Percentiles rank a stretch among this genome's conserved stretches.
Evolutionary conservation across 257 asterid genomes (phyloP).

Genomic region (Jaltomata sinuosa): DNA sequence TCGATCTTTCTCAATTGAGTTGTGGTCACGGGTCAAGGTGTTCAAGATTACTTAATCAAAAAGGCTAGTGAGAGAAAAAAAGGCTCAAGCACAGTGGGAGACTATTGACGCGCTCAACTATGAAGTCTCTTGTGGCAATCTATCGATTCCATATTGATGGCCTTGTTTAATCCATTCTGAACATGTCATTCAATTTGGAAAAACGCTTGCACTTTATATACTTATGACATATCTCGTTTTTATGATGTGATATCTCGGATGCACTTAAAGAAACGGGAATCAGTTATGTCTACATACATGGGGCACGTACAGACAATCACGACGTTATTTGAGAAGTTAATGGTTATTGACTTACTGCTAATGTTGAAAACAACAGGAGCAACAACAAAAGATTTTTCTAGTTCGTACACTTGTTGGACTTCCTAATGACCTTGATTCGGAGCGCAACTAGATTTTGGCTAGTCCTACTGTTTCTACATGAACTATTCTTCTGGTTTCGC

Average conservation of each 20-base stretch:
- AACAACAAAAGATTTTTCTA: not conserved
- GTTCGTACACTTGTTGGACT: not conserved
- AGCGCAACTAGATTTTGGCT: not conserved
- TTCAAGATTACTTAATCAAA: not conserved
- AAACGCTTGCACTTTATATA: not conserved
- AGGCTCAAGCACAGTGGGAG: not conserved
- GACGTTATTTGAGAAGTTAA: not conserved
- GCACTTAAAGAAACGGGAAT: not conserved
- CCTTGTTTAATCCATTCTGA: not conserved
- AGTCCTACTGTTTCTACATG: not conserved
- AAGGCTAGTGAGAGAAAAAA: not conserved
- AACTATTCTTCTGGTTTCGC: not conserved
- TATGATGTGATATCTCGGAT: not conserved
- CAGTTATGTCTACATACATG: not conserved
- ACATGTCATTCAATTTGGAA: not conserved
- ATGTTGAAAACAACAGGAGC: not conserved
- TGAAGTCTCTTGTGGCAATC: not conserved
- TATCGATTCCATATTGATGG: not conserved
- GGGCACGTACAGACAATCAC: not conserved
- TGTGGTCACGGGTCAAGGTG: not conserved
- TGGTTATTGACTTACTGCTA: not conserved
- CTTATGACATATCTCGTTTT: not conserved
- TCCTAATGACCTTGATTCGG: not conserved
- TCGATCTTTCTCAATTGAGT: not conserved
- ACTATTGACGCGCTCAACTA: not conserved